Base-by-base conservation (phyloP, 2,329 filamentous ascomycete genomes). In the Exophiala mesophila region DNA sequence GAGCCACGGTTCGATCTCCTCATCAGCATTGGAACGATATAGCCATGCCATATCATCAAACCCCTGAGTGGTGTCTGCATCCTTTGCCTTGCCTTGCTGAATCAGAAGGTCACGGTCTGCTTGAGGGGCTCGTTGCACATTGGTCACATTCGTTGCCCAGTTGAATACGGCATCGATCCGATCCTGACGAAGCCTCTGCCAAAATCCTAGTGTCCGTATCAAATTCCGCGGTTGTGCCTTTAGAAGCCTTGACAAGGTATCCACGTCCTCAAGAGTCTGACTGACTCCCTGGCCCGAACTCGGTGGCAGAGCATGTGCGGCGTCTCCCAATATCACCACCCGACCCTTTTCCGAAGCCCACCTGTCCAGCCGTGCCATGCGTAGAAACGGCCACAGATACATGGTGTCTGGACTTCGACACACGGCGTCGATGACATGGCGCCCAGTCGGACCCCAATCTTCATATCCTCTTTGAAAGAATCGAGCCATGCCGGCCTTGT, bases 301-400 rank as follows among this genome's bases (percentile, higher is more conserved):
- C 1, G 76, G 68, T 3, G 72, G 69, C 45, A 78, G 60, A 0
- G 75, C 74, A 59, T 79, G 76, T 0, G 73, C 75, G 2, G 74
- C 74, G 56, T 80, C 76, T 2, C 76, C 76, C 2, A 78, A 58
- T 2, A 80, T 59, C 3, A 80, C 62, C 3, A 76, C 65, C 0
- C 71, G 65, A 9, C 69, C 60, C 3, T 62, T 59, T 13, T 65
- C 63, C 70, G 72, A 77, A 12, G 65, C 72, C 72, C 73, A 76
- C 0, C 54, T 57, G 2, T 66, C 62, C 1, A 76, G 63, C 52
- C 64, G 66, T 0, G 71, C 71, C 2, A 75, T 61, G 2, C 66
- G 55, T 44, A 69, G 70, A 26, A 73, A 76, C 0, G 72, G 69
- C 72, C 73, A 76, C 2, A 72, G 52, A 36, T 67, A 52, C 5